Conservation (phyloP, 2,329 filamentous ascomycete species). For the Hypoxylon sp. region DNA sequence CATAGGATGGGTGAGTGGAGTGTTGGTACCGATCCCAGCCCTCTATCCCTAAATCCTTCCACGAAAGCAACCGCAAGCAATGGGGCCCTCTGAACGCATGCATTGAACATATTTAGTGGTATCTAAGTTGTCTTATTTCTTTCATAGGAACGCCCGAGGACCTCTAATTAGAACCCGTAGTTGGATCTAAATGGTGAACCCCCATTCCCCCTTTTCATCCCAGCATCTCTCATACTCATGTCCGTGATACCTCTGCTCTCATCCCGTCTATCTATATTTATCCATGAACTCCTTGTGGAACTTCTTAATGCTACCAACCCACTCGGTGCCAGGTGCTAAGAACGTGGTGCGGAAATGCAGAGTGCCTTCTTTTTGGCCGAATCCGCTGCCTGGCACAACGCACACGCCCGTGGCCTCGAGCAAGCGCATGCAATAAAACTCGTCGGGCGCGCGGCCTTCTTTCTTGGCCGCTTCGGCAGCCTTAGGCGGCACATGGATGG, state of each 20-base stretch:
- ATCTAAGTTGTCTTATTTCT: not conserved
- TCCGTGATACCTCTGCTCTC: not conserved
- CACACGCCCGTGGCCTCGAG: constrained; percentile 96
- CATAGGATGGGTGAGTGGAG: not conserved
- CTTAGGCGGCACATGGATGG: constrained; percentile 82
- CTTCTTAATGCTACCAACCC: constrained; percentile 86
- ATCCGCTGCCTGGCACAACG: constrained; percentile 91
- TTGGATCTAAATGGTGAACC: not conserved
- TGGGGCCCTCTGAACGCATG: not conserved
- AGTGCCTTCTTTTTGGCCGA: constrained; percentile 92
- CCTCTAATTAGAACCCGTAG: constrained; percentile 1
- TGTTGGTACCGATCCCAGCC: not conserved
- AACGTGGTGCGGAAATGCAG: constrained; percentile 98
- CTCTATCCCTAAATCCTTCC: not conserved
- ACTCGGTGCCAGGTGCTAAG: constrained; percentile 94
- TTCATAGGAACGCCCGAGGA: not conserved
- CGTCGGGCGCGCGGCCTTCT: constrained; percentile 82
- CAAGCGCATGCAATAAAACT: constrained; percentile 93
- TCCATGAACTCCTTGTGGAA: constrained; percentile 95
- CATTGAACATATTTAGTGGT: not conserved
- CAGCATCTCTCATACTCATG: not conserved
- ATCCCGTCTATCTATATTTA: constrained; percentile 69
- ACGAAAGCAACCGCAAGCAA: not conserved
- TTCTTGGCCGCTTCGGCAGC: constrained; percentile 81
- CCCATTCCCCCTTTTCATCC: not conserved